A percentile compares a stretch with the other conserved stretches of the same genome.
These are phyloP conservation scores for Vanderwaltozyma verrucispora DNA, from an alignment of 805 yeast genomes.

Conservation along the genomic window DNA sequence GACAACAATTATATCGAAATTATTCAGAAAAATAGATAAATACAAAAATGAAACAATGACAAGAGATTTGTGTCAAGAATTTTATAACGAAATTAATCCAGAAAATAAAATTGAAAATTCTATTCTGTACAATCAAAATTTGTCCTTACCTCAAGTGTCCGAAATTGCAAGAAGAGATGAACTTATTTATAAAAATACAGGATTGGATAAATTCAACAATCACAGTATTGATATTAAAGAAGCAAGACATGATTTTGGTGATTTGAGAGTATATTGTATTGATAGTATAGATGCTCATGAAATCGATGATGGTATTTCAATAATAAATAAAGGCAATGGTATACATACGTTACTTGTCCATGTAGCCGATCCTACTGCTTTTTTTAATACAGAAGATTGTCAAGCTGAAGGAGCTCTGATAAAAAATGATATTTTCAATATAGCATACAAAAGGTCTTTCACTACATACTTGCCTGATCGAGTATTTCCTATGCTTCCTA, in stretches of 20 bases:
- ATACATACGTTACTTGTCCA: constrained; percentile 49
- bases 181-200: no score
- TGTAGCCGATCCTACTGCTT: constrained; percentile 82
- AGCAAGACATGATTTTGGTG: constrained; percentile 32
- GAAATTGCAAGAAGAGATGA: constrained; percentile 35
- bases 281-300: constrained; percentile 77
- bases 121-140: constrained; percentile 13
- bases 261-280: constrained; percentile 63
- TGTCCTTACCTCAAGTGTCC: constrained; percentile 39
- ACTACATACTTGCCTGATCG: constrained; percentile 68
- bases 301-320: constrained; percentile 86
- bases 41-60: constrained; percentile 37
- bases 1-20: constrained; percentile 39
- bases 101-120: constrained; percentile 3
- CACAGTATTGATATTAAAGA: no score
- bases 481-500: constrained; percentile 63
- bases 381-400: constrained; percentile 30
- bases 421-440: constrained; percentile 30
- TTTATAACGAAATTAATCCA: constrained; percentile 30
- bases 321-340: constrained; percentile 29
- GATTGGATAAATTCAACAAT: no score
- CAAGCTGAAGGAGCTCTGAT: not conserved
- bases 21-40: constrained; percentile 20
- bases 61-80: constrained; percentile 42
- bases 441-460: constrained; percentile 50